A percentile compares a stretch with the other conserved stretches of the same genome.
Conservation (phyloP, 441 rosid genomes). For the Theobroma grandiflorum region DNA sequence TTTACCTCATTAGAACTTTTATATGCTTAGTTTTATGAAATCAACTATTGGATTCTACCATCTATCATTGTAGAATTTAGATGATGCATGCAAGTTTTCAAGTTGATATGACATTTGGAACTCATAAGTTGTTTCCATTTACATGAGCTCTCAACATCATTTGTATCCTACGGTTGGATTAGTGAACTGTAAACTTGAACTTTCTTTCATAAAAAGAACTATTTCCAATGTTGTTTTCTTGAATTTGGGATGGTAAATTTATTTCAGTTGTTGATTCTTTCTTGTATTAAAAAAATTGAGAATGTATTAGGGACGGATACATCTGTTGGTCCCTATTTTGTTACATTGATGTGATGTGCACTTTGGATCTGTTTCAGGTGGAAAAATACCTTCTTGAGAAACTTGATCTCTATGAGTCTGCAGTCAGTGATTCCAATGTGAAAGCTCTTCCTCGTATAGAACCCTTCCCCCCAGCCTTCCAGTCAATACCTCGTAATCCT, state of each 20-base stretch:
- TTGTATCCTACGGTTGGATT: not conserved
- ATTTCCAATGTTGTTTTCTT: not conserved
- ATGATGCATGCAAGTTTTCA: not conserved
- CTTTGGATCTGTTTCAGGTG: conserved; percentile 48
- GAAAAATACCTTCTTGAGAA: conserved; percentile 83
- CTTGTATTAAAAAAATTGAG: not conserved
- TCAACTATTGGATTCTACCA: not conserved
- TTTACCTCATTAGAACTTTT: not conserved
- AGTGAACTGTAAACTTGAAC: not conserved
- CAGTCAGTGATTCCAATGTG: conserved; percentile 68
- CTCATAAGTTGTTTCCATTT: not conserved
- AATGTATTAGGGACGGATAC: not conserved
- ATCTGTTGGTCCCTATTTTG: not conserved
- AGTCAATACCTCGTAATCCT: conserved; percentile 77
- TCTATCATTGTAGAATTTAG: not conserved
- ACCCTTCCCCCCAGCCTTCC: conserved; percentile 86
- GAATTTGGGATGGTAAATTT: not conserved
- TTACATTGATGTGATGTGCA: conserved; percentile 1
- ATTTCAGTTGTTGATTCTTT: not conserved
- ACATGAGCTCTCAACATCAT: not conserved
- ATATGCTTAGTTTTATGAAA: not conserved
- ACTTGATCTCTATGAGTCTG: conserved; percentile 85
- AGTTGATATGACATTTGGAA: not conserved
- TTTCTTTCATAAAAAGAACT: not conserved
- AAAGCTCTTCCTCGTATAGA: conserved; percentile 71